These are phyloP conservation scores for Glaciozyma antarctica DNA, from an alignment of 768 basidiomycete species.

Conservation along the genomic window DNA sequence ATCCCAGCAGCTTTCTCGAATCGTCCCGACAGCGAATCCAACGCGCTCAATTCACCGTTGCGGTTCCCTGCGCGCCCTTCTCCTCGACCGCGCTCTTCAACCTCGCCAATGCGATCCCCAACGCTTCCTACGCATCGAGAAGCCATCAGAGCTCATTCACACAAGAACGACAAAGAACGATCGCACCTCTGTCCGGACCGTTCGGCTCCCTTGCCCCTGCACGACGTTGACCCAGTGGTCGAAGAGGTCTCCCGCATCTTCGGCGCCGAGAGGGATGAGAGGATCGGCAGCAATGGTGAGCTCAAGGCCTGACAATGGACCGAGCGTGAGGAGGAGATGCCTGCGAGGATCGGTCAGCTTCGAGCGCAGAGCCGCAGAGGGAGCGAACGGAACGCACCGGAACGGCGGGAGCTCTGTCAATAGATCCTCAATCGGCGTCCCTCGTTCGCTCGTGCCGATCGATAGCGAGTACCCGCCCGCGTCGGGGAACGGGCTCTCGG, in stretches of 20 bases:
- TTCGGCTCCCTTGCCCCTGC: slow-evolving; percentile 9
- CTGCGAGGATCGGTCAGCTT: neutral
- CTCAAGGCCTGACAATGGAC: slow-evolving; percentile 15
- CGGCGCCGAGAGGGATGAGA: slow-evolving; percentile 8
- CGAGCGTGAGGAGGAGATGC: slow-evolving; percentile 12
- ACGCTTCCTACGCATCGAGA: too few relatives aligned
- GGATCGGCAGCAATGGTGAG: slow-evolving; percentile 18
- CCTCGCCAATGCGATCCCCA: too few relatives aligned
- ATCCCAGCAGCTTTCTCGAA: too few relatives aligned
- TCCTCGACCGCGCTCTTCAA: too few relatives aligned
- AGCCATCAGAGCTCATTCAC: too few relatives aligned
- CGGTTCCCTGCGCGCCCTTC: too few relatives aligned
- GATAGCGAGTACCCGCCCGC: slow-evolving; percentile 10
- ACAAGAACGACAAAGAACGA: too few relatives aligned
- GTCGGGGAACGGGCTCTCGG: neutral
- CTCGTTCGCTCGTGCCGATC: slow-evolving; percentile 21
- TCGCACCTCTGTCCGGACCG: slow-evolving; percentile 17
- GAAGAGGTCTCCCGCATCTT: slow-evolving; percentile 9
- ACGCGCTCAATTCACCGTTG: too few relatives aligned
- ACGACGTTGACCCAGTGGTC: slow-evolving; percentile 23
- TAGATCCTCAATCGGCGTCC: neutral
- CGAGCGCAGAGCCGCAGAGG: neutral
- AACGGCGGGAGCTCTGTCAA: neutral
- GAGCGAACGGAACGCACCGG: neutral
- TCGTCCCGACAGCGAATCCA: too few relatives aligned